Evolutionary conservation across 306 rosid genomes (phyloP), one percentile per base, ranked within the genome.

Genomic region (Lagenaria siceraria): DNA sequence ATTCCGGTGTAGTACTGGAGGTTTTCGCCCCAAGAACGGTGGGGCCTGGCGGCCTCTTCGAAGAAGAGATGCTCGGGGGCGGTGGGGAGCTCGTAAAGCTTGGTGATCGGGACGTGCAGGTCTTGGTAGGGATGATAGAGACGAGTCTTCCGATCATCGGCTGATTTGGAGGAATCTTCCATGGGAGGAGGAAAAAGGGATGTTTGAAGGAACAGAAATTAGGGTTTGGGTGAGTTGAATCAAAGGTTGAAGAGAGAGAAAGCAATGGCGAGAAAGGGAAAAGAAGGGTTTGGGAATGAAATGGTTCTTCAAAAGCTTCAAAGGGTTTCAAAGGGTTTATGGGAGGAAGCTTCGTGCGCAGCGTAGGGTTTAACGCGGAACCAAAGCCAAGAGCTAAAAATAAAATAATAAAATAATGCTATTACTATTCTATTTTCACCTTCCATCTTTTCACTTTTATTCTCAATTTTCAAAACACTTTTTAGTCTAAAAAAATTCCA

Each of bases 11-110:
- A 90, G 81, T 85, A 90, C 72, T 84, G 89, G 73, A 88, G 84
- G 18, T 88, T 90, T 48, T 88, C 92, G 74, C 89, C 89, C 88
- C 92, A 90, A 10, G 96, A 85, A 35, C 92, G 92, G 82, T 85
- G 87, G n/a, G 83, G 85, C 77, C 79, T 86, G 46, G 83, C 42
- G 8, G 88, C 89, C 38, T 87, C 90, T 74, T 90, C 91, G 7
- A 78, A 61, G 80, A 90, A 88, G 60, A 90, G 92, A 51, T 81
- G 89, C 40, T 90, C 92, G 9, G 89, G 89, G 1, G 92, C 33
- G 56, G 89, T 87, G 2, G 96, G 96, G 66, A 90, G 92, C 75
- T 88, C 78, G 89, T 88, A 90, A 61, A 88, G 90, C 31, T 85
- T 88, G 10, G 80, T 80, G 69, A 90, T 80, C 11, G 92, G 96